These are phyloP conservation scores for Colletotrichum costaricense DNA, from an alignment of 2,329 filamentous ascomycete genomes.

Conservation along the genomic window DNA sequence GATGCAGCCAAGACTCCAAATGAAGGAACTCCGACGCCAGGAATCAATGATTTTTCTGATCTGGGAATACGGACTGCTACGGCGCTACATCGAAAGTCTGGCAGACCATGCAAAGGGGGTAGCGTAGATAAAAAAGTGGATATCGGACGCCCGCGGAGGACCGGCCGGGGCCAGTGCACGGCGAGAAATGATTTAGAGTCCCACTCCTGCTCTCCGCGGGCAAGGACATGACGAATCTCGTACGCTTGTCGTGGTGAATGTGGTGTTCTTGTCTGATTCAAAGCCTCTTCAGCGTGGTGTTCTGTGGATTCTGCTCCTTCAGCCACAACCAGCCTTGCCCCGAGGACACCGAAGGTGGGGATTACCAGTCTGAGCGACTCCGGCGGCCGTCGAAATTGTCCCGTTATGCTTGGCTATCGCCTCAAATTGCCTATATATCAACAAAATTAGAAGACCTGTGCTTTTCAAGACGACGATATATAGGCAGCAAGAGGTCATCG, in stretches of 20 bases:
- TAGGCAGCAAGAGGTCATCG: not conserved
- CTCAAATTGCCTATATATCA: not conserved
- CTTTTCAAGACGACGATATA: not conserved
- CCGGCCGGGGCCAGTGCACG: not conserved
- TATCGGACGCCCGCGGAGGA: not conserved
- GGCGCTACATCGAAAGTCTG: not conserved
- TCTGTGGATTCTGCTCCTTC: not conserved
- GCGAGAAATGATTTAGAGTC: not conserved
- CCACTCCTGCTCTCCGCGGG: not conserved
- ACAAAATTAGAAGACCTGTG: not conserved
- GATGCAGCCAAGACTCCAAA: not conserved
- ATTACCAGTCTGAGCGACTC: not conserved
- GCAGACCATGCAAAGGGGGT: not conserved
- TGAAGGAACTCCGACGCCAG: not conserved
- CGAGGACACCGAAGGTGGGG: not conserved
- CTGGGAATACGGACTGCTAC: not conserved
- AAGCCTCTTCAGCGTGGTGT: not conserved
- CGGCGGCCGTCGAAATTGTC: not conserved
- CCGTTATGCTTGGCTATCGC: not conserved
- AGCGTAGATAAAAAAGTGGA: not conserved
- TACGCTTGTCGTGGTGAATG: not conserved
- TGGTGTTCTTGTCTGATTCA: not conserved
- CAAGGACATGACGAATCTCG: not conserved
- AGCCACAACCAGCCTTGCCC: not conserved
- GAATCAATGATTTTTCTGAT: no score